These are phyloP conservation scores for Sideroxylon spinosum DNA, from an alignment of 179 eudicot genomes.

Conservation along the genomic window DNA sequence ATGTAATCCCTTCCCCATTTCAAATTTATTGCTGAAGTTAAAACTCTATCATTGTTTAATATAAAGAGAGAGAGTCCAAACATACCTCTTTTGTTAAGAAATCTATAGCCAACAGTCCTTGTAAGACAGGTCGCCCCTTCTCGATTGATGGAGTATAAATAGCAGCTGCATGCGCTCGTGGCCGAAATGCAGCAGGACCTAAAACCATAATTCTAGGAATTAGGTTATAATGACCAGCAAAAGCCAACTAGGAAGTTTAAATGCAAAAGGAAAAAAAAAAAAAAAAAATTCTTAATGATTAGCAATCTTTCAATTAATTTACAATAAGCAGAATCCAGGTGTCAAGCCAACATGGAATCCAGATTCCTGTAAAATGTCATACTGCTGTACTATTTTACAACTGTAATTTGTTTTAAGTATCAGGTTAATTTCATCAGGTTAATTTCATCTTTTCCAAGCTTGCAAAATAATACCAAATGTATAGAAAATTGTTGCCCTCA, in stretches of 20 bases:
- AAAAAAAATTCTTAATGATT: neutral
- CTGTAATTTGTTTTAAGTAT: neutral
- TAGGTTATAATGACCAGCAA: constrained; percentile 10
- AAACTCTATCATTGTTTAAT: neutral
- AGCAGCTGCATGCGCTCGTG: constrained; percentile 77
- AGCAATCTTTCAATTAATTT: neutral
- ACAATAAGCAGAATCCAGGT: neutral
- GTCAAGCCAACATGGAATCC: neutral
- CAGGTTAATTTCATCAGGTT: neutral
- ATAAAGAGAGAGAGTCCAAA: constrained; percentile 13
- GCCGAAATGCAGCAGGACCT: constrained; percentile 99
- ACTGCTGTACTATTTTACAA: neutral
- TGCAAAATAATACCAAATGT: neutral
- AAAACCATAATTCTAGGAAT: constrained; percentile 15
- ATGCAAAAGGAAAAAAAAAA: neutral
- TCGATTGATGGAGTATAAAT: constrained; percentile 65
- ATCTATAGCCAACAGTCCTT: constrained; percentile 92
- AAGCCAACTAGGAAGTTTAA: neutral
- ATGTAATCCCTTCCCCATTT: neutral
- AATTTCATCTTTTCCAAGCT: neutral
- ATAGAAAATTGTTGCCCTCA: neutral
- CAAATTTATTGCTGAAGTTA: neutral
- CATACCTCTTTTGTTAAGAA: constrained; percentile 88
- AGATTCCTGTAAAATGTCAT: neutral
- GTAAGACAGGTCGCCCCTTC: constrained; percentile 91